These are phyloP conservation scores for Trametopsis cervina DNA, from an alignment of 768 basidiomycete genomes.

Conservation along the genomic window DNA sequence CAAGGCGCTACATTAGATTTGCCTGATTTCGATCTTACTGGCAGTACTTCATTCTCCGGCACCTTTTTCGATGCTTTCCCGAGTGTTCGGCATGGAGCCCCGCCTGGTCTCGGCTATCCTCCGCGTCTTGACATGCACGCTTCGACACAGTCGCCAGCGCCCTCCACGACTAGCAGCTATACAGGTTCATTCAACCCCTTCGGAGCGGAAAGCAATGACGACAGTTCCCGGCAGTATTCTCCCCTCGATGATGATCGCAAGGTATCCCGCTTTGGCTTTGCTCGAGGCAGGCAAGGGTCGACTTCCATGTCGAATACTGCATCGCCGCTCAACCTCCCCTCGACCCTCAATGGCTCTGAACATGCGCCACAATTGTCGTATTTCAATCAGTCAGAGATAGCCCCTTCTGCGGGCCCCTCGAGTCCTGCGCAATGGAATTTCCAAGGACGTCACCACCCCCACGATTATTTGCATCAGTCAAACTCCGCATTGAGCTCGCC, in stretches of 20 bases:
- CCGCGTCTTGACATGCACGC: constrained; percentile 23
- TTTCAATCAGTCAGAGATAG: constrained; percentile 31
- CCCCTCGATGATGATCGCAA: constrained; percentile 61
- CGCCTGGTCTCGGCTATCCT: constrained; percentile 49
- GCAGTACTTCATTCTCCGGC: constrained; percentile 53
- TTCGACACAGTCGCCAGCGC: constrained; percentile 11
- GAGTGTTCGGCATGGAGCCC: constrained; percentile 38
- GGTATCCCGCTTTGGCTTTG: constrained; percentile 78
- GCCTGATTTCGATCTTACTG: constrained; percentile 40
- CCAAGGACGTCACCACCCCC: constrained; percentile 31
- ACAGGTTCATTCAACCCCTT: constrained; percentile 80
- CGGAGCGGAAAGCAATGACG: constrained; percentile 46
- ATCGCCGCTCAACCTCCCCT: constrained; percentile 50
- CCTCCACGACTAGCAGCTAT: constrained; percentile 46
- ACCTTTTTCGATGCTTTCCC: constrained; percentile 69
- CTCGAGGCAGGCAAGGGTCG: constrained; percentile 60
- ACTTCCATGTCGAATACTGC: constrained; percentile 29
- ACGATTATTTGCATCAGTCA: constrained; percentile 33
- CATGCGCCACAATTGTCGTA: constrained; percentile 44
- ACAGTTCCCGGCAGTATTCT: constrained; percentile 28
- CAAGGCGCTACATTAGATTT: constrained; percentile 34
- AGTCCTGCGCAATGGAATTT: constrained; percentile 39
- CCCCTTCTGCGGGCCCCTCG: constrained; percentile 24
- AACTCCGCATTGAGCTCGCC: constrained; percentile 38
- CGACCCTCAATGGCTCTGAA: constrained; percentile 42